Base-by-base conservation (phyloP, 2,329 filamentous ascomycete species). In the Cercospora sp. region DNA sequence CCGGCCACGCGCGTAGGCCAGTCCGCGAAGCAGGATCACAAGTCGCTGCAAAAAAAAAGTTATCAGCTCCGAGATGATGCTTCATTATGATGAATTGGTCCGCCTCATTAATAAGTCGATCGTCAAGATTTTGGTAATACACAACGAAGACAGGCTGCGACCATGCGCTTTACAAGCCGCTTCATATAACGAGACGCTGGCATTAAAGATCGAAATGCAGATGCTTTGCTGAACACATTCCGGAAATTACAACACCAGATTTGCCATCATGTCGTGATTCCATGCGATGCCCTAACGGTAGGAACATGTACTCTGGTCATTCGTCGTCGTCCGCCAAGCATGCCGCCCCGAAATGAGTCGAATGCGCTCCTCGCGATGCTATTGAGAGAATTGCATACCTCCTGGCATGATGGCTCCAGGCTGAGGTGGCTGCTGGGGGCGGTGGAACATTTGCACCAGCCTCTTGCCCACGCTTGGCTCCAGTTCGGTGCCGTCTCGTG, bases 401-500 rank as follows among this genome's bases (percentile, higher is more conserved):
- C 36, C 51, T 40, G 42, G 64, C 26, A 58, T 53, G 3, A 63
- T 20, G 9, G 58, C 45, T 48, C 48, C 51, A 20, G 45, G 61
- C 48, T 64, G 61, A 3, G 70, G 64, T n/a, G 65, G 53, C 55
- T 70, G 69, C 16, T 68, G 68, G 13, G 70, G 69, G 9, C 74
- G 64, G 45, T 76, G 73, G 59, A 98, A 97, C 75, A 97, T 86
- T 55, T 89, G 88, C 70, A 96, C 84, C 64, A 98, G 82, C 74
- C 88, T 88, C 74, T 88, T 88, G 5, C 94, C 94, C 53, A 97
- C 87, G 31, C 84, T 87, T 30, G 94, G 91, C 79, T 98, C 94
- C 63, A 98, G 83, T 79, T 98, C 94, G 0, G 94, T 98, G 1
- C 94, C 94, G 75, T 98, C 94, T 74, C 94, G 87, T 26, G 94